Percentiles rank a stretch among this genome's conserved stretches.
These are phyloP conservation scores for Ogataea allantospora DNA, from an alignment of 805 yeast species.

Conservation along the genomic window DNA sequence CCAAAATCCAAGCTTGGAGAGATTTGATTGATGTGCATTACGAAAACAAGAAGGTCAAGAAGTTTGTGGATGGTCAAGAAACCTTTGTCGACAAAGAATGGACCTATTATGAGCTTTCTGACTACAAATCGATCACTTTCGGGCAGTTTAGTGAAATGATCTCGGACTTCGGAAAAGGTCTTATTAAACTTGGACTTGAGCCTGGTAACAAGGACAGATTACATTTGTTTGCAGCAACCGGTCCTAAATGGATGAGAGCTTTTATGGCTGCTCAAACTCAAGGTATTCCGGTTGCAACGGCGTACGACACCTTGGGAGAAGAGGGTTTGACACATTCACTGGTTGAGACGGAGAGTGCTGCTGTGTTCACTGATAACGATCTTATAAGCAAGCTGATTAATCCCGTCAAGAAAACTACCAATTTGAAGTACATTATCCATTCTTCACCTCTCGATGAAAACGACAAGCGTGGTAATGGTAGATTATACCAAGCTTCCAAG, in stretches of 20 bases:
- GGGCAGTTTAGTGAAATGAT: slow-evolving; percentile 51
- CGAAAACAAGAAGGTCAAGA: slow-evolving; percentile 72
- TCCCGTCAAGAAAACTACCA: slow-evolving; percentile 64
- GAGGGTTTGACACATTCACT: slow-evolving; percentile 83
- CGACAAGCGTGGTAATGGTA: slow-evolving; percentile 66
- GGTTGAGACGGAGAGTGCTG: slow-evolving; percentile 74
- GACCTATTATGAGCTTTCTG: slow-evolving; percentile 77
- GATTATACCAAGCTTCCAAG: slow-evolving; percentile 54
- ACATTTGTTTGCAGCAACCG: slow-evolving; percentile 86
- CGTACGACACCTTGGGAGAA: slow-evolving; percentile 94
- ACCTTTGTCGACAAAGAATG: slow-evolving; percentile 77
- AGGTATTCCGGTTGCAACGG: slow-evolving; percentile 85
- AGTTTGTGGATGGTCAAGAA: slow-evolving; percentile 74
- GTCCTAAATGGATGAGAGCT: slow-evolving; percentile 87
- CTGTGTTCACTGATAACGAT: slow-evolving; percentile 80
- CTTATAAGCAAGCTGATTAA: slow-evolving; percentile 63
- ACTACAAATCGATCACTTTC: slow-evolving; percentile 66
- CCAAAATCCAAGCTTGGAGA: slow-evolving; percentile 73
- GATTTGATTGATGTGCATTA: slow-evolving; percentile 67
- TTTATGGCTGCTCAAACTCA: slow-evolving; percentile 78
- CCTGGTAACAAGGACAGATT: slow-evolving; percentile 61
- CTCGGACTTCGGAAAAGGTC: slow-evolving; percentile 67
- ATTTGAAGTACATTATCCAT: slow-evolving; percentile 70
- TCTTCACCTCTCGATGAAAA: slow-evolving; percentile 55
- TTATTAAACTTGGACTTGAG: slow-evolving; percentile 66